Evolutionary conservation across 352 stramenopile species (phyloP), one percentile per base, ranked within the genome.

Genomic region (Elongisporangium prolatum): DNA sequence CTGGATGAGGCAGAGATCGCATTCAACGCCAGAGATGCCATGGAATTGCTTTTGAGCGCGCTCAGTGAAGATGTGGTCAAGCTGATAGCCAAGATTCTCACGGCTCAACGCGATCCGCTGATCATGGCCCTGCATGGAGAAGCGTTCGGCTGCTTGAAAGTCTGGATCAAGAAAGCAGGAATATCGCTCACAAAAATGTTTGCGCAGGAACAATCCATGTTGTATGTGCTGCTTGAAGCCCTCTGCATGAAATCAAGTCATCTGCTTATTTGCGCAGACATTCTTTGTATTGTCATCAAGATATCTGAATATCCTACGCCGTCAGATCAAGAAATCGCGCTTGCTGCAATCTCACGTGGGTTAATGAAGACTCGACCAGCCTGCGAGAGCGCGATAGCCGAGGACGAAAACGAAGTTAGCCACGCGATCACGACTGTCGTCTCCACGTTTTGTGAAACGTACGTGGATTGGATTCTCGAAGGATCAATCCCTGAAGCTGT

Each of bases 391-490:
- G 74, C 81, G 25, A 59, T 86, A 54, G 69, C 51, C 2, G 59
- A 49, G 37, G 73, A 84, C 38, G 77, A 86, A 56, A 76, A 89
- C 16, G 76, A 87, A 13, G 58, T 84, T 9, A 78, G 67, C 14
- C 81, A 91, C 54, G 76, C 75, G 16, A 69, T 91, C 59, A 87
- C 77, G 0, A 65, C 76, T 51, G 74, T 87, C 18, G 68, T 91
- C 10, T 72, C 76, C 17, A 84, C 76, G 0, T 91, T 91, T 54
- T 86, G 73, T 47, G 81, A 91, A 60, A 88, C 75, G 14, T 89
- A 83, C 44, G 77, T 69, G 21, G 78, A 88, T 56, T 91, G 81
- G 81, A 79, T 91, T 48, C 40, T 91, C 4, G 73, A 82, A 24
- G 79, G 67, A 9, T 55, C 69, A 11, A 44, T 68, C 17, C 66